Percentiles rank a stretch among this genome's conserved stretches.
Evolutionary conservation across 495 filamentous ascomycete genomes (phyloP).

Genomic region (Aspergillus sclerotiicarbonarius): DNA sequence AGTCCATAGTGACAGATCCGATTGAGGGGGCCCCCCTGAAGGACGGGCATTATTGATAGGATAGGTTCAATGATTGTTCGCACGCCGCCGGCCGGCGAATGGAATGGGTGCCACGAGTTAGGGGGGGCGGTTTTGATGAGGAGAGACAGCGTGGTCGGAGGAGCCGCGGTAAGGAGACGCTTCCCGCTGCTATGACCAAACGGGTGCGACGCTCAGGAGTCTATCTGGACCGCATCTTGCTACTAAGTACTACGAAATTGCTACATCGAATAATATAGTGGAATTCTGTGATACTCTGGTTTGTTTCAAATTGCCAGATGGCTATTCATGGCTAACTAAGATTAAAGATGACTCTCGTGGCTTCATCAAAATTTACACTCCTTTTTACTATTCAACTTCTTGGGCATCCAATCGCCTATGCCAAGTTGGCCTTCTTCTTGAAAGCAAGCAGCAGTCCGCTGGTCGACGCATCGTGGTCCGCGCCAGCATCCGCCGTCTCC

Average conservation of each 20-base stretch:
- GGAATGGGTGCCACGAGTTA: neutral
- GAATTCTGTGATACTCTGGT: no score
- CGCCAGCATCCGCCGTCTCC: constrained; percentile 67
- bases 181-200: neutral
- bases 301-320: neutral
- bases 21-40: constrained; percentile 1
- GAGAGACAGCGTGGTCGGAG: constrained; percentile 2
- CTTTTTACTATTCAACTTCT: constrained; percentile 17
- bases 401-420: constrained; percentile 24
- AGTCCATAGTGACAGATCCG: constrained; percentile 13
- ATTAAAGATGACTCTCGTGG: constrained; percentile 20
- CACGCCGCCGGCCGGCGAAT: neutral
- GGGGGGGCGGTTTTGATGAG: neutral
- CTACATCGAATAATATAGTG: no score
- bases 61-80: neutral
- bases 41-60: constrained; percentile 1
- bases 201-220: no score
- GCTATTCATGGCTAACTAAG: constrained; percentile 2
- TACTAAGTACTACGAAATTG: no score
- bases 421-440: constrained; percentile 62
- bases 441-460: constrained; percentile 86
- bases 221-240: no score
- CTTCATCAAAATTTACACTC: constrained; percentile 30
- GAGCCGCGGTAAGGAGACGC: neutral
- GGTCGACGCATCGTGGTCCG: constrained; percentile 79